Evolutionary conservation across 495 filamentous ascomycete species (phyloP).

Genomic region (Penicillium tannophilum): DNA sequence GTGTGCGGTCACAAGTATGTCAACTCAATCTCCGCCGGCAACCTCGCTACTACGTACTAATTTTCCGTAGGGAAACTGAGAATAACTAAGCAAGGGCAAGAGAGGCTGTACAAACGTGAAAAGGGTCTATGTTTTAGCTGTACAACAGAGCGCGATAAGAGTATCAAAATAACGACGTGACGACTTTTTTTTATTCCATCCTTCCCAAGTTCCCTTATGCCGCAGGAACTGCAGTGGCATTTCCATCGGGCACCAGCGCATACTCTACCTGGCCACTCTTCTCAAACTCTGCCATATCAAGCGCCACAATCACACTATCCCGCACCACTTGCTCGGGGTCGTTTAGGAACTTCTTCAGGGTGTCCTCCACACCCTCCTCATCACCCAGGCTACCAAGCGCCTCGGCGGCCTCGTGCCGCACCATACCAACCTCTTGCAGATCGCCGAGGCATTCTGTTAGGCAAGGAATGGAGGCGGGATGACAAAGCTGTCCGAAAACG

Average conservation of each 20-base stretch:
- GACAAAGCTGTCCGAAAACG: conserved; percentile 93
- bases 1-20: conserved; percentile 82
- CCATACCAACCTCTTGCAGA: conserved; percentile 85
- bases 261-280: conserved; percentile 87
- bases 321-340: conserved; percentile 91
- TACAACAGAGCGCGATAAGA: conserved; percentile 30
- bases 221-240: conserved; percentile 36
- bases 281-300: conserved; percentile 99
- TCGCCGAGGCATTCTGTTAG: conserved; percentile 78
- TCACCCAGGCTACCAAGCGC: conserved; percentile 95
- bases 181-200: conserved; percentile 26
- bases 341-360: conserved; percentile 78
- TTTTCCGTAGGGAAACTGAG: conserved; percentile 39
- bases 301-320: conserved; percentile 90
- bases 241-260: conserved; percentile 74
- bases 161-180: conserved; percentile 38
- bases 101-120: conserved; percentile 25
- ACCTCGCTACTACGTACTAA: conserved; percentile 17
- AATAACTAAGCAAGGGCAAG: conserved; percentile 39
- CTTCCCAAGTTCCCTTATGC: conserved; percentile 34
- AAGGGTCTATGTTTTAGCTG: conserved; percentile 31
- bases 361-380: conserved; percentile 88
- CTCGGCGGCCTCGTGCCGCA: conserved; percentile 96
- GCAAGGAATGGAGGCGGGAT: conserved; percentile 93
- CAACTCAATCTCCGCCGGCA: neutral